Conservation (phyloP, 106 monocot genomes). For the Dioscorea zingiberensis region DNA sequence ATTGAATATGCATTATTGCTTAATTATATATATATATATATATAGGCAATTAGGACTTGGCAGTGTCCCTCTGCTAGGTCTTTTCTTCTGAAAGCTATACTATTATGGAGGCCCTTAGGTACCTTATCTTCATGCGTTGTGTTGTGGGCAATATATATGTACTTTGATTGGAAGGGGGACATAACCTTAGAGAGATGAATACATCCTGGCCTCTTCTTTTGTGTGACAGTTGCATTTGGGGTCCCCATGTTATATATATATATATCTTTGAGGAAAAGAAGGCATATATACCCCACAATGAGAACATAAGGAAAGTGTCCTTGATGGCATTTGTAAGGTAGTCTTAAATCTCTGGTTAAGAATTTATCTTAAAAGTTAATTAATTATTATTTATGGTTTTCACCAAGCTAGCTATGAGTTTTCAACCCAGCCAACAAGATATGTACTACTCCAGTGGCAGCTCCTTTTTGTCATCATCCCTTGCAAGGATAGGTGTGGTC, state of each 20-base stretch:
- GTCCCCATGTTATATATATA: too few relatives aligned
- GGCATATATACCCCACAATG: not conserved
- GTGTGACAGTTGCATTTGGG: not conserved
- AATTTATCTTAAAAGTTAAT: too few relatives aligned
- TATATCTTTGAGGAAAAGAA: not conserved
- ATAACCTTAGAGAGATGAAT: not conserved
- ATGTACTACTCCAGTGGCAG: not conserved
- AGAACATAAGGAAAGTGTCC: not conserved
- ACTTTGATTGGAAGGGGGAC: not conserved
- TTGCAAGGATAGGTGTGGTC: not conserved
- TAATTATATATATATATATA: too few relatives aligned
- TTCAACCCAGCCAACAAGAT: not conserved
- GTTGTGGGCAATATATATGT: conserved; percentile 2
- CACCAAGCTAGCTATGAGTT: too few relatives aligned
- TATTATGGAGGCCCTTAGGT: not conserved
- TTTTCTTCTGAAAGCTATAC: too few relatives aligned
- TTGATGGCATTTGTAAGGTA: too few relatives aligned
- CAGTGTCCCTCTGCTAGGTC: too few relatives aligned
- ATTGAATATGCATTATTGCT: too few relatives aligned
- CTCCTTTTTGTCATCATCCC: conserved; percentile 7
- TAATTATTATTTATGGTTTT: too few relatives aligned
- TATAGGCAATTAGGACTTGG: too few relatives aligned
- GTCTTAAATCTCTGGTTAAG: too few relatives aligned
- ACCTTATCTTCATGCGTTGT: not conserved
- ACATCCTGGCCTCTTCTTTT: not conserved